phyloP scores from a whole-genome alignment of 2,329 filamentous ascomycete species.

The Escovopsis sp. region DNA sequence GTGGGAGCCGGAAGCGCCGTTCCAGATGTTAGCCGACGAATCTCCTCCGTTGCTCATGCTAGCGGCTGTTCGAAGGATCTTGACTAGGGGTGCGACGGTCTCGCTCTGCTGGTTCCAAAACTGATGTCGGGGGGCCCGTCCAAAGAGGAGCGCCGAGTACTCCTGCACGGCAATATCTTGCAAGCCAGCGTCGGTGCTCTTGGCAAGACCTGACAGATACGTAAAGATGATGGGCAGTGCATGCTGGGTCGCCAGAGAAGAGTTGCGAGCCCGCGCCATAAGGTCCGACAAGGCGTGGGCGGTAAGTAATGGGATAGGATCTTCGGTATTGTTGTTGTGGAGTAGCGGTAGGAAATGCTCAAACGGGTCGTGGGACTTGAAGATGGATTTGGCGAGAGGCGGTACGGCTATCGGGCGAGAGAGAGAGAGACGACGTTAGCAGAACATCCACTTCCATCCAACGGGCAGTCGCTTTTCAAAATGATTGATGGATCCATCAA shows the following conservation, averaged over 20 bases:
- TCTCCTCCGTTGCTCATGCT: constrained; percentile 53
- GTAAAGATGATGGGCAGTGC: constrained; percentile 71
- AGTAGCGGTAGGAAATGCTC: constrained; percentile 73
- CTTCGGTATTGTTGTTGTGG: constrained; percentile 58
- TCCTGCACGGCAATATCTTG: constrained; percentile 93
- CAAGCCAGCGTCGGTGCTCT: constrained; percentile 72
- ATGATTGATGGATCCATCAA: background rate
- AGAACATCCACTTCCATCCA: background rate
- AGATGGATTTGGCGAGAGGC: constrained; percentile 58
- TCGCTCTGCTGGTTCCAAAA: constrained; percentile 89
- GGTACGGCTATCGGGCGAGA: constrained; percentile 51
- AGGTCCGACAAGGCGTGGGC: constrained; percentile 75
- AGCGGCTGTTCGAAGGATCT: constrained; percentile 67
- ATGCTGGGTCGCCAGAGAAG: constrained; percentile 51
- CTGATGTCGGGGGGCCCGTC: constrained; percentile 55
- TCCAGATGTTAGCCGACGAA: constrained; percentile 47
- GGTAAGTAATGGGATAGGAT: constrained; percentile 77
- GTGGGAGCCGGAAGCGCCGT: constrained; percentile 34
- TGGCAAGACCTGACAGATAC: constrained; percentile 72
- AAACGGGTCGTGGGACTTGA: constrained; percentile 65
- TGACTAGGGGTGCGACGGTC: constrained; percentile 67
- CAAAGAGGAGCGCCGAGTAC: constrained; percentile 73
- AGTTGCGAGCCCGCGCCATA: constrained; percentile 52
- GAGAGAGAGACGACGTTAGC: background rate
- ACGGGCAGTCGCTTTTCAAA: background rate